These are phyloP conservation scores for Pichia nanzhaoensis DNA, from an alignment of 805 yeast species.

Conservation along the genomic window DNA sequence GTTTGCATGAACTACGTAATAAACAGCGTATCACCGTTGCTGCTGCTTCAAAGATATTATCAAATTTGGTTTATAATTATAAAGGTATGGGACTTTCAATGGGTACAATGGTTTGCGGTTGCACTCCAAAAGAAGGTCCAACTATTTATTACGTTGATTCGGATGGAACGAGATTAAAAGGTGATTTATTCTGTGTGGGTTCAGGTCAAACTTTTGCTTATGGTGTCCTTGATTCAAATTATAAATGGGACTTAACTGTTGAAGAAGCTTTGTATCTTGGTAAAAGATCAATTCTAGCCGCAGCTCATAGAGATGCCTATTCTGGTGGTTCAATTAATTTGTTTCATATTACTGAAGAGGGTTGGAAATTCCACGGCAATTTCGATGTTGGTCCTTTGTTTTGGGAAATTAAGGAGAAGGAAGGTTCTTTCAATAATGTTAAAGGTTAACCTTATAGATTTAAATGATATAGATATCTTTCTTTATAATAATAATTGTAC, in stretches of 20 bases:
- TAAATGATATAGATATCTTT: not conserved
- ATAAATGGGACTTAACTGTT: slow-evolving; percentile 83
- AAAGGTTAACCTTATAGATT: slow-evolving; percentile 30
- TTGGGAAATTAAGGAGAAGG: slow-evolving; percentile 86
- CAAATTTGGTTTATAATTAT: slow-evolving; percentile 85
- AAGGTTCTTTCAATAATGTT: slow-evolving; percentile 84
- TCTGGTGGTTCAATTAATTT: slow-evolving; percentile 95
- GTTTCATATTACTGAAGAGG: slow-evolving; percentile 86
- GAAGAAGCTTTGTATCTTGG: slow-evolving; percentile 95
- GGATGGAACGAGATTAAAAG: slow-evolving; percentile 92
- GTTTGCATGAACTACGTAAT: slow-evolving; percentile 89
- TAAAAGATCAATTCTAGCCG: slow-evolving; percentile 92
- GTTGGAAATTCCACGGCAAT: slow-evolving; percentile 96
- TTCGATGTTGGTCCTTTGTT: slow-evolving; percentile 84
- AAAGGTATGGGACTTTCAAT: slow-evolving; percentile 98
- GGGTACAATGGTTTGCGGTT: slow-evolving; percentile 99
- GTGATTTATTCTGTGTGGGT: slow-evolving; percentile 94
- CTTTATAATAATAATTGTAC: not conserved
- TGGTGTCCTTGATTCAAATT: slow-evolving; percentile 92
- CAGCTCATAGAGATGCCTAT: slow-evolving; percentile 96
- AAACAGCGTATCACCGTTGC: slow-evolving; percentile 94
- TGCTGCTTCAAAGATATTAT: slow-evolving; percentile 90
- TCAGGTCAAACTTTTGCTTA: slow-evolving; percentile 99
- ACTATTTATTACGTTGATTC: slow-evolving; percentile 94
- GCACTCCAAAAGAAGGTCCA: slow-evolving; percentile 92